Conservation (phyloP, 2,329 filamentous ascomycete species). For the Pestalotiopsis sp. region DNA sequence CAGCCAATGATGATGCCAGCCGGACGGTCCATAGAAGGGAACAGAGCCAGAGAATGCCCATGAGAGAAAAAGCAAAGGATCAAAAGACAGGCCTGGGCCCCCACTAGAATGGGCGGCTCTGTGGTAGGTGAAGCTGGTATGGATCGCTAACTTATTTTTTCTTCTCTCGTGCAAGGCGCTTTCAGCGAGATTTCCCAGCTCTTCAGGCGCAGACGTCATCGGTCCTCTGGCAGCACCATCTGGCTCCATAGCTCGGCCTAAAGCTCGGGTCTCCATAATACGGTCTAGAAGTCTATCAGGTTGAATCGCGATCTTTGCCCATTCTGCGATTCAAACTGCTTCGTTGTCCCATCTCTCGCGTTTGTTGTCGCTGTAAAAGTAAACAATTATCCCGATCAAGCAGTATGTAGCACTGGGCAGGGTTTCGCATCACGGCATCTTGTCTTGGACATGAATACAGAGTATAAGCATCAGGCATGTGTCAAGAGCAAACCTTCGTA, state of each 20-base stretch:
- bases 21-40: not conserved
- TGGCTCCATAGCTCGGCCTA: not conserved
- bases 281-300: not conserved
- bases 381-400: not conserved
- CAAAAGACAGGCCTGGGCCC: not conserved
- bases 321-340: not conserved
- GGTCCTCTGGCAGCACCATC: slow-evolving; percentile 10
- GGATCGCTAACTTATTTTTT: not conserved
- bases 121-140: not conserved
- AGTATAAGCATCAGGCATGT: not conserved
- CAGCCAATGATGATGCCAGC: slow-evolving; percentile 17
- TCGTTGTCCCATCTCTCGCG: not conserved
- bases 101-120: slow-evolving; percentile 9
- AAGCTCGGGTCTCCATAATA: not conserved
- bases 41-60: not conserved
- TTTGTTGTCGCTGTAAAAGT: not conserved
- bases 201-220: slow-evolving; percentile 3
- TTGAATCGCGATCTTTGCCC: not conserved
- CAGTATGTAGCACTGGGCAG: not conserved
- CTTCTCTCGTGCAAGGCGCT: not conserved
- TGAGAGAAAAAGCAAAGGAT: not conserved
- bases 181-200: not conserved
- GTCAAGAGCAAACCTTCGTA: not conserved
- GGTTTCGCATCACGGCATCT: not conserved
- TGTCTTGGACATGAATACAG: not conserved